Evolutionary conservation across 2,329 filamentous ascomycete genomes (phyloP).

Genomic region (Pseudogymnoascus sp.): DNA sequence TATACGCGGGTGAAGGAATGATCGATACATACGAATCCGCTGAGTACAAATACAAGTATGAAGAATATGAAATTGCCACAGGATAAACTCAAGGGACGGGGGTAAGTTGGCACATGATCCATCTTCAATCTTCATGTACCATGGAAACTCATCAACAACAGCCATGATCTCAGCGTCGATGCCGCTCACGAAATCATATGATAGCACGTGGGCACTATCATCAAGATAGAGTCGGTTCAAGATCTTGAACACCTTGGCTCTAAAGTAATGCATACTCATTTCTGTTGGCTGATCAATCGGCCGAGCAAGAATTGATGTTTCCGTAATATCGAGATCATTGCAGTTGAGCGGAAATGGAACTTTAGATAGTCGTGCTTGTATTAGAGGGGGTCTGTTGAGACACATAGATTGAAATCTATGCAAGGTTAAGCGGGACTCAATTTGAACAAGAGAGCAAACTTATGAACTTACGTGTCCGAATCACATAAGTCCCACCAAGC

Average conservation of each 20-base stretch:
- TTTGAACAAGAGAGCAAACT: not conserved
- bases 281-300: not conserved
- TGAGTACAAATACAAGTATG: slow-evolving; percentile 25
- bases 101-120: slow-evolving; percentile 9
- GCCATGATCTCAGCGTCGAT: slow-evolving; percentile 22
- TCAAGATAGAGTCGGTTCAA: not conserved
- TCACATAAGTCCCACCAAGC: slow-evolving; percentile 25
- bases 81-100: slow-evolving; percentile 19
- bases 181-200: slow-evolving; percentile 20
- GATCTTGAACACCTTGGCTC: not conserved
- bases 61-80: slow-evolving; percentile 24
- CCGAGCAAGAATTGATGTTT: slow-evolving; percentile 15
- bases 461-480: slow-evolving; percentile 21
- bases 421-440: not conserved
- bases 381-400: slow-evolving; percentile 23
- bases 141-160: slow-evolving; percentile 21
- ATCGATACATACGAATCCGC: slow-evolving; percentile 24
- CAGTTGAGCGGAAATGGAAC: slow-evolving; percentile 24
- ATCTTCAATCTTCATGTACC: slow-evolving; percentile 22
- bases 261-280: not conserved
- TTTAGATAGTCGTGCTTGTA: slow-evolving; percentile 20
- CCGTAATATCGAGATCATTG: slow-evolving; percentile 23
- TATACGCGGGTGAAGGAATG: slow-evolving; percentile 22
- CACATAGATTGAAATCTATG: slow-evolving; percentile 25
- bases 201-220: slow-evolving; percentile 6